These are phyloP conservation scores for Akanthomyces muscarius DNA, from an alignment of 2,329 filamentous ascomycete species.

Conservation along the genomic window DNA sequence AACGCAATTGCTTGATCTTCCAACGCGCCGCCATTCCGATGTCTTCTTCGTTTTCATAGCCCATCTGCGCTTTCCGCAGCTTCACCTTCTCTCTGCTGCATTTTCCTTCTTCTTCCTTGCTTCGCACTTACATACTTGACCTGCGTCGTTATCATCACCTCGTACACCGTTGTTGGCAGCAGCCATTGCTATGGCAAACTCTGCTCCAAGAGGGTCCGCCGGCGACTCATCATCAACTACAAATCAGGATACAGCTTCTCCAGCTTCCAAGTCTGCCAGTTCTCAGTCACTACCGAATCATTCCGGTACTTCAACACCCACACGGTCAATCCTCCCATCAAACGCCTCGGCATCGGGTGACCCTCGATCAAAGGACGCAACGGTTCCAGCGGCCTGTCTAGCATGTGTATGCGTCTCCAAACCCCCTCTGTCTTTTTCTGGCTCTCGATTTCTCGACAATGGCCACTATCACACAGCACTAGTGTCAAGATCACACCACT, in stretches of 20 bases:
- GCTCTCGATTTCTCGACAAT: not conserved
- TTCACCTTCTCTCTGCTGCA: not conserved
- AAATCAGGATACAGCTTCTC: not conserved
- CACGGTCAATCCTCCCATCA: conserved; percentile 21
- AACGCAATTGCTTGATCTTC: not conserved
- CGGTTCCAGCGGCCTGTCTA: conserved; percentile 50
- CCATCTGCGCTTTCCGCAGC: not conserved
- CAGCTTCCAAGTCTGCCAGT: not conserved
- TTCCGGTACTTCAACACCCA: not conserved
- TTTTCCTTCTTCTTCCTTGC: not conserved
- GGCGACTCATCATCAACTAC: not conserved
- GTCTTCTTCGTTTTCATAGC: not conserved
- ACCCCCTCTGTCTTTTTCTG: conserved; percentile 2
- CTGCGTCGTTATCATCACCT: not conserved
- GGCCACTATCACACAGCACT: conserved; percentile 15
- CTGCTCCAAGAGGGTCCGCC: not conserved
- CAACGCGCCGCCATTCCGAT: conserved; percentile 2
- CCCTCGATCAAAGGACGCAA: conserved; percentile 27
- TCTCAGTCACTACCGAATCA: not conserved
- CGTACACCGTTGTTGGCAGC: not conserved
- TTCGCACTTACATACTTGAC: not conserved
- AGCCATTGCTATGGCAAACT: conserved; percentile 9
- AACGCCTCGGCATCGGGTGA: conserved; percentile 23
- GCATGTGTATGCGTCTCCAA: conserved; percentile 46
- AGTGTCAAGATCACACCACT: conserved; percentile 12